These are phyloP conservation scores for Saccharum spontaneum DNA, from an alignment of 176 grass and related monocot genomes.

Conservation along the genomic window DNA sequence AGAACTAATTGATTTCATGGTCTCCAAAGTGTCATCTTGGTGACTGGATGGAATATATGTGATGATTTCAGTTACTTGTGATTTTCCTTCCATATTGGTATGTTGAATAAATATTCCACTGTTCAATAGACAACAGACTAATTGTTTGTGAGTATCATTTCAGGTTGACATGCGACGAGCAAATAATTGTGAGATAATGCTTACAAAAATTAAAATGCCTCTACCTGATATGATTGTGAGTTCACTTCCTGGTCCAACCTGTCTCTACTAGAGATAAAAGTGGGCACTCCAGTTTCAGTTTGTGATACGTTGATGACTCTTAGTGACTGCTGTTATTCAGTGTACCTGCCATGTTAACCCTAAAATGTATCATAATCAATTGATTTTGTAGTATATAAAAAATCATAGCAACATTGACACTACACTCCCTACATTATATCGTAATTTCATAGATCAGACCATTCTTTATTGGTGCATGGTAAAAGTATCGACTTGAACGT, in stretches of 20 bases:
- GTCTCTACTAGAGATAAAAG: conserved; percentile 7
- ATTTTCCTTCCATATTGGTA: conserved; percentile 1
- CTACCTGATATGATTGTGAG: conserved; percentile 99
- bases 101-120: conserved; percentile 4
- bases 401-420: neutral
- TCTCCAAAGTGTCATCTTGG: neutral
- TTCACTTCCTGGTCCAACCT: conserved; percentile 33
- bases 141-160: conserved; percentile 44
- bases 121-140: conserved; percentile 5
- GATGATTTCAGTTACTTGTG: conserved; percentile 19
- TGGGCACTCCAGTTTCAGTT: conserved; percentile 9
- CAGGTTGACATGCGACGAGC: conserved; percentile 97
- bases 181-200: conserved; percentile 99
- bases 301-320: neutral
- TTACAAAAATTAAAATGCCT: conserved; percentile 99
- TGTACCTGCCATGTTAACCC: neutral
- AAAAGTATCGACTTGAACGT: neutral
- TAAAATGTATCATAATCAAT: neutral
- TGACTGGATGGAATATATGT: conserved; percentile 2
- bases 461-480: neutral
- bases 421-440: neutral
- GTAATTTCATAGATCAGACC: neutral
- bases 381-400: conserved; percentile 4
- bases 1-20: neutral
- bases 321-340: neutral